Base-by-base conservation (phyloP, 2,329 filamentous ascomycete genomes). In the Laburnicola sp. region DNA sequence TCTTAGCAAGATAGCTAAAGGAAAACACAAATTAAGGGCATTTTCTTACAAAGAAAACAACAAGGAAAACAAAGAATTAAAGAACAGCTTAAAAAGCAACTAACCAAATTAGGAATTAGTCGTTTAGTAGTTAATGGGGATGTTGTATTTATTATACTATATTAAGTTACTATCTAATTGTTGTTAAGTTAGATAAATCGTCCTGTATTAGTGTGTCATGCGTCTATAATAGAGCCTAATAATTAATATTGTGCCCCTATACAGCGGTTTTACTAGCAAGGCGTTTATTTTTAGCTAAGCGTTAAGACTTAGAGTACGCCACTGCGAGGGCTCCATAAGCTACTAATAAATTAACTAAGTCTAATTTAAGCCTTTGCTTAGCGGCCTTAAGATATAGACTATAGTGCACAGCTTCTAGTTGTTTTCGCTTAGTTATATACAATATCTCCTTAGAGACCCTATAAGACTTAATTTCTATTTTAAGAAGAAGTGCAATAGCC, bases 361-460 rank as follows among this genome's bases (percentile, higher is more conserved):
- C 45, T 2, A 6, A 25, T 42, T 42, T n/a, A 4, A 38, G 40
- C 41, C 44, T 51, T 23, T 48, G 51, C 9, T 25, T 39, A n/a
- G 51, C 49, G 30, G 30, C 36, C 26, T 38, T 23, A 21, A 57
- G 45, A n/a, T 40, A 39, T n/a, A 44, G 34, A 28, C 45, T 50
- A 9, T 44, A 27, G 25, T 51, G 41, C 16, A 45, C 48, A 26
- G 51, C 51, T 21, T 52, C 41, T 10, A 57, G 36, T 25, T 51
- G 48, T 25, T 35, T 44, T n/a, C 51, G 38, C 25, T 57, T 51
- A 10, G 54, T 54, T 31, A 36, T 31, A 39, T 57, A 51, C 10
- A 57, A 41, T 51, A 57, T 57, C 22, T 57, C 51, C 9, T 46
- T 46, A 5, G 51, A 54, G 21, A 52, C 52, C 22, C 47, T 57